Base-by-base conservation (phyloP, 441 rosid genomes). In the Mallotus japonicus region DNA sequence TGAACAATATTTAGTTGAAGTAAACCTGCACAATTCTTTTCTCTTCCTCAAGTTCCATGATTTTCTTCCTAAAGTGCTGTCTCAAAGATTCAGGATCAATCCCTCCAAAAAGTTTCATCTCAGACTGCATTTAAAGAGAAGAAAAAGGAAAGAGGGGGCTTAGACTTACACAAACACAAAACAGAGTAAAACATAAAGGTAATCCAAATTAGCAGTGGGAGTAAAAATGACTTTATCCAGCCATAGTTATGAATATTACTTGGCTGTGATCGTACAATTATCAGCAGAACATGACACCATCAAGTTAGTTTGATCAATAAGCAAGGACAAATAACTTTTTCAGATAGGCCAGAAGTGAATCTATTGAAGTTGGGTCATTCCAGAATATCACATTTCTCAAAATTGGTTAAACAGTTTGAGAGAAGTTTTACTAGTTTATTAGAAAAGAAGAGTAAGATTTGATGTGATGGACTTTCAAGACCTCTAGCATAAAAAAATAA, bases 21-120 rank as follows among this genome's bases (percentile, higher is more conserved):
- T 5, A 37, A 37, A 91, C 99, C 99, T 91, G 97, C 77, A 90
- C 97, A 8, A 85, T 70, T 86, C 83, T 88, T 77, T 95, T 92
- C 81, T 92, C 97, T 73, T 89, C 98, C 79, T 95, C 98, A 64
- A 95, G 76, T 78, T 92, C 98, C 62, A 87, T 87, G 76, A 92
- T 85, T 85, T 95, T 95, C 90, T 90, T 95, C 75, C 97, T 97
- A 70, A 91, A 93, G 76, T 91, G 99, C 73, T 86, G 96, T 89
- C 91, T 91, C 69, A 93, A 89, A 40, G 92, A 92, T 76, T 83
- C 76, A 58, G 89, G 76, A 75, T 86, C 92, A 79, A 78, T 79
- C 61, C 92, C 93, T 71, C 93, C 92, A 77, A 92, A 80, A 56
- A 86, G 94, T 84, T 92, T 89, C 98, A 95, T 92, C 82, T 92